Conservation (phyloP, 2,329 filamentous ascomycete genomes). For the Metarhizium sp. region DNA sequence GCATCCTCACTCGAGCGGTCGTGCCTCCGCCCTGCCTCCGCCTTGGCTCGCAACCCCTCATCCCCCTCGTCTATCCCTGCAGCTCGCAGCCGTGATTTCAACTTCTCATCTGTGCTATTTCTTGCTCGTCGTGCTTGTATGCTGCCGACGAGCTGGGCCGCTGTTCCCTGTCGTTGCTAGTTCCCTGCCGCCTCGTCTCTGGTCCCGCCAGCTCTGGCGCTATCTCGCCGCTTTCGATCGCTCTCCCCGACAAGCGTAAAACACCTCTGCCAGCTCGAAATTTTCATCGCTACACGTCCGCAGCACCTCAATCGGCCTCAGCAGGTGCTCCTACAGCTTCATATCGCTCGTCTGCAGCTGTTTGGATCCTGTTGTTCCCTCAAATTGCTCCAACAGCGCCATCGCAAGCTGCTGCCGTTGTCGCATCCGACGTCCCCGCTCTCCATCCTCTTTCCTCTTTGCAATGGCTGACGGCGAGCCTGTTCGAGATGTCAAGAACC, state of each 20-base stretch:
- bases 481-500: conserved; percentile 76
- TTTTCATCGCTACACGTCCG: neutral
- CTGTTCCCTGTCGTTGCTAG: neutral
- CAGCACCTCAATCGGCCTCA: neutral
- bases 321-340: neutral
- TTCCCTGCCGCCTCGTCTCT: neutral
- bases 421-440: neutral
- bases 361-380: neutral
- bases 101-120: no score
- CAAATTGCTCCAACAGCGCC: conserved; percentile 1
- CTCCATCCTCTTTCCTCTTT: neutral
- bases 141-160: neutral
- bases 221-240: conserved; percentile 7
- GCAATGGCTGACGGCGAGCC: conserved; percentile 39
- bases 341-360: neutral
- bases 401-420: neutral
- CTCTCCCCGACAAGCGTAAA: neutral
- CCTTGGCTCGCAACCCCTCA: no score
- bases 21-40: no score
- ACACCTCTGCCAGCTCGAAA: neutral
- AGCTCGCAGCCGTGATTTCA: no score
- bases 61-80: no score
- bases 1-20: no score
- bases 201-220: conserved; percentile 5
- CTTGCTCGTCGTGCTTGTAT: no score